These are phyloP conservation scores for Tulasnella sp. DNA, from an alignment of 768 basidiomycete species.

Conservation along the genomic window DNA sequence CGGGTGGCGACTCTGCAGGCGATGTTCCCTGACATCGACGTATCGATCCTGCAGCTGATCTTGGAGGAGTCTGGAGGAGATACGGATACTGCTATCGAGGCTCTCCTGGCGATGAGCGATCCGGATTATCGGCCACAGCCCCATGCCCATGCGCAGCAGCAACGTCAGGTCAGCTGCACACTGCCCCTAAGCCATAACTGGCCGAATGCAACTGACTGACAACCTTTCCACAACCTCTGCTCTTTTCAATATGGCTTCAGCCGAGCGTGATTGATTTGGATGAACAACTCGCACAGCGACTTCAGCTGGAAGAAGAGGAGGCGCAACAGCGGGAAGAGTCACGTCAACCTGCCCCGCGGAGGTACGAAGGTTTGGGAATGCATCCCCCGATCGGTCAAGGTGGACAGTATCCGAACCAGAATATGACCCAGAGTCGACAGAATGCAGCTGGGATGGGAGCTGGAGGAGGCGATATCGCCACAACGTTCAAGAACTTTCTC, in stretches of 20 bases:
- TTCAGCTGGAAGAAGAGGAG: slow-evolving; percentile 50
- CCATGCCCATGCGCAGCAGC: slow-evolving; percentile 1
- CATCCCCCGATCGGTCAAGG: background rate
- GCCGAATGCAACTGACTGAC: no score
- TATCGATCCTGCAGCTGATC: slow-evolving; percentile 57
- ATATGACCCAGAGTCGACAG: background rate
- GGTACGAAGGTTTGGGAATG: background rate
- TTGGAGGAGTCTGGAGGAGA: slow-evolving; percentile 61
- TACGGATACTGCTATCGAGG: slow-evolving; percentile 66
- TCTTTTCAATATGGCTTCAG: background rate
- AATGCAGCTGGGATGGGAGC: background rate
- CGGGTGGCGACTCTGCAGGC: slow-evolving; percentile 44
- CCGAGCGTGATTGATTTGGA: slow-evolving; percentile 62
- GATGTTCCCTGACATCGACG: slow-evolving; percentile 77
- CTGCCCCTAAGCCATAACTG: background rate
- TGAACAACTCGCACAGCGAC: slow-evolving; percentile 64
- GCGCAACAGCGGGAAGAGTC: slow-evolving; percentile 21
- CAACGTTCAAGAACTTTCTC: slow-evolving; percentile 26
- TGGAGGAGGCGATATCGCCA: background rate
- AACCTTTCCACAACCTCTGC: no score
- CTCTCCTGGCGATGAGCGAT: slow-evolving; percentile 76
- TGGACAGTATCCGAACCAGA: background rate
- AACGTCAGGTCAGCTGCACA: background rate
- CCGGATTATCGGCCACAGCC: slow-evolving; percentile 49
- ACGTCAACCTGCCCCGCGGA: slow-evolving; percentile 18